Evolutionary conservation across 192 early-diverging fungal species (phyloP).

Genomic region (Backusella tuberculispora): DNA sequence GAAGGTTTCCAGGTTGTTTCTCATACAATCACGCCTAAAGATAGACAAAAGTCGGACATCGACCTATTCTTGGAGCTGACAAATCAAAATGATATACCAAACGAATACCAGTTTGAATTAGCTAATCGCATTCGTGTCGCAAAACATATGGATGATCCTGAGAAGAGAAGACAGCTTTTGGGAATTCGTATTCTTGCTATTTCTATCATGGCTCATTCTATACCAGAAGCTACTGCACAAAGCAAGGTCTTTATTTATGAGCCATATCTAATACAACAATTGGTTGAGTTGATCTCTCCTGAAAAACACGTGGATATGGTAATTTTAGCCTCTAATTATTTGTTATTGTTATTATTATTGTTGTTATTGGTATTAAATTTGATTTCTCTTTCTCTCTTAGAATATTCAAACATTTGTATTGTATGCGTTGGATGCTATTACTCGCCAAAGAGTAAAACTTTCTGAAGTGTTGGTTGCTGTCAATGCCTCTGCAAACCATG

Average conservation of each 20-base stretch:
- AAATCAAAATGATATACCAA: conserved; percentile 68
- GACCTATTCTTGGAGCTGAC: conserved; percentile 52
- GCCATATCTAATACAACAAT: conserved; percentile 79
- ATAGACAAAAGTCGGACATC: background rate
- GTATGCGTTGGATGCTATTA: conserved; percentile 82
- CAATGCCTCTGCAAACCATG: conserved; percentile 93
- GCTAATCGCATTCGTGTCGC: conserved; percentile 82
- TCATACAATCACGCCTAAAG: conserved; percentile 52
- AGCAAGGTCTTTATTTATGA: conserved; percentile 86
- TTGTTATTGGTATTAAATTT: background rate
- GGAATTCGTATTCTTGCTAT: conserved; percentile 79
- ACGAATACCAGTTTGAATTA: conserved; percentile 76
- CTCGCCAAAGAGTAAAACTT: conserved; percentile 75
- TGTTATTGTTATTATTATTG: background rate
- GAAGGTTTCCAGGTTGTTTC: conserved; percentile 34
- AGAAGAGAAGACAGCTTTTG: conserved; percentile 62
- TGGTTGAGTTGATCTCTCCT: conserved; percentile 79
- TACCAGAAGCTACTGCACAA: conserved; percentile 62
- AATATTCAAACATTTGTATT: conserved; percentile 81
- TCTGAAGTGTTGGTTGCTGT: conserved; percentile 83
- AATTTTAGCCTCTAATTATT: conserved; percentile 29
- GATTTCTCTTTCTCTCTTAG: conserved; percentile 31
- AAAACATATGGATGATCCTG: conserved; percentile 52
- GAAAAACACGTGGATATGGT: conserved; percentile 68
- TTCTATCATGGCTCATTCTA: conserved; percentile 70